Conservation (phyloP, 2,329 filamentous ascomycete species). For the Phialophora expanda region DNA sequence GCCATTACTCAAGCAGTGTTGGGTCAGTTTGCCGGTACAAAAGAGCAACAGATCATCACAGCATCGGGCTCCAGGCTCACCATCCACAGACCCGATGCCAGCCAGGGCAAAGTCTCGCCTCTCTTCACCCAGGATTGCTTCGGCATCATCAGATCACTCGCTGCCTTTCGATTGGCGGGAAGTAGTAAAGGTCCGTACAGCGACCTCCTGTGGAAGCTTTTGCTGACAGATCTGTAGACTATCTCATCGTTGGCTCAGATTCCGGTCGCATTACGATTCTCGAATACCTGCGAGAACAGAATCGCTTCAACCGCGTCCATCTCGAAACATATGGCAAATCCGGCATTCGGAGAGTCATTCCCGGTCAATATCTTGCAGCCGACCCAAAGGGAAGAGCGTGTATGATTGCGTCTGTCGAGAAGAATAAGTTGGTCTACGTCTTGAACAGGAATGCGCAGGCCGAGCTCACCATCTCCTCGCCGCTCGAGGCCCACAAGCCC, state of each 20-base stretch:
- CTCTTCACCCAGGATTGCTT: slow-evolving; percentile 93
- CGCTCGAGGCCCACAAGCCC: slow-evolving; percentile 91
- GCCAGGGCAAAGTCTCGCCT: slow-evolving; percentile 83
- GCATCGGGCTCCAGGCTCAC: slow-evolving; percentile 88
- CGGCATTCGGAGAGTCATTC: slow-evolving; percentile 87
- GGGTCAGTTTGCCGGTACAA: slow-evolving; percentile 93
- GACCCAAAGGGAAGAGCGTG: slow-evolving; percentile 96
- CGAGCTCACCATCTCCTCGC: slow-evolving; percentile 94
- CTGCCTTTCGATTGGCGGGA: slow-evolving; percentile 88
- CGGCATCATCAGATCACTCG: slow-evolving; percentile 88
- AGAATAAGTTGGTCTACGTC: slow-evolving; percentile 99
- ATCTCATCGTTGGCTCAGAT: slow-evolving; percentile 92
- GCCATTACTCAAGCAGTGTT: slow-evolving; percentile 88
- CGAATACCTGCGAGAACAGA: slow-evolving; percentile 85
- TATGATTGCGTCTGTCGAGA: slow-evolving; percentile 91
- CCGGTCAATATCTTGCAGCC: slow-evolving; percentile 92
- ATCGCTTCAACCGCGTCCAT: slow-evolving; percentile 86
- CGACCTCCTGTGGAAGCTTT: background rate
- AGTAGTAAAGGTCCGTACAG: slow-evolving; percentile 80
- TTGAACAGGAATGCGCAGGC: slow-evolving; percentile 94
- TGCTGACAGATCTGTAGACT: slow-evolving; percentile 66
- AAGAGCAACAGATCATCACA: slow-evolving; percentile 96
- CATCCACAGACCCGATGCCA: slow-evolving; percentile 82
- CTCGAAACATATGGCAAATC: slow-evolving; percentile 99
- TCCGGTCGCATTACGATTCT: slow-evolving; percentile 93